phyloP scores from a whole-genome alignment of 768 basidiomycete species.

The Psilocybe sp. region DNA sequence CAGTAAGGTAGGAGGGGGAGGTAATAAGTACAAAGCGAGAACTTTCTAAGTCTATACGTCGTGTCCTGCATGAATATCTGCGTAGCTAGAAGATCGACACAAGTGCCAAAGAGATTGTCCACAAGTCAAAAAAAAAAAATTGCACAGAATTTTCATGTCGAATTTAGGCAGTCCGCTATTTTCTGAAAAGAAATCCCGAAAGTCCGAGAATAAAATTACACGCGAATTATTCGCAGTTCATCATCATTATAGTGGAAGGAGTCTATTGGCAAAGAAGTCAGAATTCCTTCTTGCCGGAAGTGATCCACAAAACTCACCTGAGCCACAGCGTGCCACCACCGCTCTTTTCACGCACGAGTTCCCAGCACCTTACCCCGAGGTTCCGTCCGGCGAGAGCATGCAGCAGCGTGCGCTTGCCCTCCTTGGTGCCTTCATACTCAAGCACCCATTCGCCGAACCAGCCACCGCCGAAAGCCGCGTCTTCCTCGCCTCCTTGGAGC shows the following conservation, averaged over 20 bases:
- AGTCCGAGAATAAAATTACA: background rate
- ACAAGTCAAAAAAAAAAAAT: no score
- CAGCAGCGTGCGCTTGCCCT: slow-evolving; percentile 56
- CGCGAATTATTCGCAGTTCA: background rate
- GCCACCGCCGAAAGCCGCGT: slow-evolving; percentile 53
- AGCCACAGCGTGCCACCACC: slow-evolving; percentile 61
- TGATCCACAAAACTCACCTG: slow-evolving; percentile 37
- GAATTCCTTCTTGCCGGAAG: background rate
- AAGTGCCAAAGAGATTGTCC: no score
- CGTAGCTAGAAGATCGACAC: no score
- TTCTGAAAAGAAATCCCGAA: background rate
- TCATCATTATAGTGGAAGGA: slow-evolving; percentile 11
- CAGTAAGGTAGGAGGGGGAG: no score
- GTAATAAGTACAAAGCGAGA: no score
- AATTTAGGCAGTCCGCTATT: no score
- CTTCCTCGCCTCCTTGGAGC: slow-evolving; percentile 29
- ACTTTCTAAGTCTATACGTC: no score
- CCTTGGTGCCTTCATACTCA: slow-evolving; percentile 74
- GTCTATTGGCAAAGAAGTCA: slow-evolving; percentile 5
- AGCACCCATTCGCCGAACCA: slow-evolving; percentile 79
- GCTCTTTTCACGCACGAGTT: slow-evolving; percentile 62
- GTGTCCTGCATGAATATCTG: no score
- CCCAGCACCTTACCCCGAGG: slow-evolving; percentile 37
- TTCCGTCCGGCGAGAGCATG: slow-evolving; percentile 45
- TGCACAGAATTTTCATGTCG: no score